Conservation (phyloP, 208 protist species). For the Wallacemonas sp. region DNA sequence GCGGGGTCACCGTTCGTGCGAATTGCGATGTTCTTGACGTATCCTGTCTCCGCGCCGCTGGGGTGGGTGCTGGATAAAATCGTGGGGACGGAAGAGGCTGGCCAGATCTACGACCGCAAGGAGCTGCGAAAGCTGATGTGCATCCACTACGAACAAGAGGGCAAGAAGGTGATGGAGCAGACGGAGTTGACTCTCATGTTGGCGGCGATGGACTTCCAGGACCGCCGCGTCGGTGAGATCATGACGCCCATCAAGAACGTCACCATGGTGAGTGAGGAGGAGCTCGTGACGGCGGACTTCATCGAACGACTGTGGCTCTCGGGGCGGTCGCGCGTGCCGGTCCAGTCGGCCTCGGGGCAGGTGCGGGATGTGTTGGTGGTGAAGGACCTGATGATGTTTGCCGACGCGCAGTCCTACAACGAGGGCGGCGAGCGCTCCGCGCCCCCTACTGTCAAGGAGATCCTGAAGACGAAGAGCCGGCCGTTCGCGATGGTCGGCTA, state of each 20-base stretch:
- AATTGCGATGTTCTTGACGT: conserved; percentile 77
- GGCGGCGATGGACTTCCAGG: conserved; percentile 89
- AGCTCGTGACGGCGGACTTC: conserved; percentile 73
- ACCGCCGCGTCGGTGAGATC: conserved; percentile 72
- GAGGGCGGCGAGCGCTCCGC: neutral
- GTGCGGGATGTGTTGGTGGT: conserved; percentile 72
- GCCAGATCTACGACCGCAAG: conserved; percentile 85
- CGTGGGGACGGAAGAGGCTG: conserved; percentile 61
- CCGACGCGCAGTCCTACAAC: conserved; percentile 7
- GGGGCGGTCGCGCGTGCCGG: conserved; percentile 82
- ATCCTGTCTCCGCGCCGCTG: conserved; percentile 70
- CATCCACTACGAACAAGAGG: conserved; percentile 76
- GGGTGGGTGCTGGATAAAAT: conserved; percentile 79
- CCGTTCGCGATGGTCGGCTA: conserved; percentile 56
- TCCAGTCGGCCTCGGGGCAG: conserved; percentile 34
- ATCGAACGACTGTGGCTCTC: conserved; percentile 76
- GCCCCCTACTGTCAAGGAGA: conserved; percentile 61
- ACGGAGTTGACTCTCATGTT: conserved; percentile 84
- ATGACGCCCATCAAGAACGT: conserved; percentile 77
- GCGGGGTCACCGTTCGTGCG: conserved; percentile 72
- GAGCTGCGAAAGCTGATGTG: conserved; percentile 88
- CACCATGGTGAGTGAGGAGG: conserved; percentile 49
- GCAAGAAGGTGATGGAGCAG: conserved; percentile 43
- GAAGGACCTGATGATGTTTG: conserved; percentile 72
- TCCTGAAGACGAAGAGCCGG: conserved; percentile 66